These are phyloP conservation scores for Leccinum incarnatum DNA, from an alignment of 768 basidiomycete genomes.

Conservation along the genomic window DNA sequence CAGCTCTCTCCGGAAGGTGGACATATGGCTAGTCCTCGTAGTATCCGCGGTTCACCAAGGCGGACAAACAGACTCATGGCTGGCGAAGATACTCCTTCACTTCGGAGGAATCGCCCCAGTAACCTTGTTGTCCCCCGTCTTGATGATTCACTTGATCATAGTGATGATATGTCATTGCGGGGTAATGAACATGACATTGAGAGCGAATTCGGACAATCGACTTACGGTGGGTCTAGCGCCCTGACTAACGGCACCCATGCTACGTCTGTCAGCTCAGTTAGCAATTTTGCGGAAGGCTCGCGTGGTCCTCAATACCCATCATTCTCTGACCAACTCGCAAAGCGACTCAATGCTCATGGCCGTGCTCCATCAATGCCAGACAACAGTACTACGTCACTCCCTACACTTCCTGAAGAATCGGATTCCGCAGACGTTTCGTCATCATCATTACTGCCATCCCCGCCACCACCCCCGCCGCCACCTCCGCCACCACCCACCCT, in stretches of 20 bases:
- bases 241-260: constrained; percentile 52
- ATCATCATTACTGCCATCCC: constrained; percentile 25
- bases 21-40: constrained; percentile 63
- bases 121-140: constrained; percentile 42
- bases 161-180: constrained; percentile 46
- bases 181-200: constrained; percentile 51
- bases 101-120: constrained; percentile 38
- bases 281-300: constrained; percentile 38
- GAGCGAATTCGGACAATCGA: constrained; percentile 56
- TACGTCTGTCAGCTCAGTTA: constrained; percentile 54
- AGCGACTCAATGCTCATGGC: constrained; percentile 53
- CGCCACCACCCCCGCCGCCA: constrained; percentile 19
- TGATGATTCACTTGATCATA: constrained; percentile 43
- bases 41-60: constrained; percentile 66
- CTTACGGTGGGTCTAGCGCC: constrained; percentile 20
- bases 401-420: constrained; percentile 42
- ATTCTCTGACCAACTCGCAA: constrained; percentile 60
- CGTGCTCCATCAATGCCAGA: constrained; percentile 39
- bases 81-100: constrained; percentile 40
- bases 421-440: constrained; percentile 26
- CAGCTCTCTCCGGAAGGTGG: constrained; percentile 64
- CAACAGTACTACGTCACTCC: constrained; percentile 34
- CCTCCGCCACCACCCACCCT: constrained; percentile 16
- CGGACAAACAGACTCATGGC: constrained; percentile 39
- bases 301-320: constrained; percentile 40